phyloP scores from a whole-genome alignment of 129 eudicot species.

The Artemisia argyi region DNA sequence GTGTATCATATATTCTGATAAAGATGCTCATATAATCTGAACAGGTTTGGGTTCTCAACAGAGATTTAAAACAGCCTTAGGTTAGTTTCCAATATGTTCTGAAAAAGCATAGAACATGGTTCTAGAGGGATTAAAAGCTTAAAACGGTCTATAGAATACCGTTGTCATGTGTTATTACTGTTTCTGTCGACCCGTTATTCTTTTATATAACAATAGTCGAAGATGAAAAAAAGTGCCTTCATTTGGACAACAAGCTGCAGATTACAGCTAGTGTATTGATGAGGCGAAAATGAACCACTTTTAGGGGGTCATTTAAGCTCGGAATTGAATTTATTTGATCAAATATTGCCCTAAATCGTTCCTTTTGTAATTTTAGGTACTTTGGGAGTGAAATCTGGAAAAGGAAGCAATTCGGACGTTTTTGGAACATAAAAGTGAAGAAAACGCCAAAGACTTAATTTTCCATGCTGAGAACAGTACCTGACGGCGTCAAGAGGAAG shows the following conservation, averaged over 20 bases:
- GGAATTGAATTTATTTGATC: too few relatives aligned
- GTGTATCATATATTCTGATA: too few relatives aligned
- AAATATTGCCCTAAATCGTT: too few relatives aligned
- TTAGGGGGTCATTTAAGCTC: too few relatives aligned
- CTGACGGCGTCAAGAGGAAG: too few relatives aligned
- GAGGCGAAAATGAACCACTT: too few relatives aligned
- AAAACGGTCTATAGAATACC: slow-evolving; percentile 46
- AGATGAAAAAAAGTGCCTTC: slow-evolving; percentile 58
- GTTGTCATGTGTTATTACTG: slow-evolving; percentile 75
- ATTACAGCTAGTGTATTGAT: slow-evolving; percentile 61
- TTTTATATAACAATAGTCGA: slow-evolving; percentile 78
- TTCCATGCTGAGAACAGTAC: too few relatives aligned
- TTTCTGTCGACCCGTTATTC: slow-evolving; percentile 90
- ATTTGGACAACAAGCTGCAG: slow-evolving; percentile 62
- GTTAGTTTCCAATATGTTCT: slow-evolving; percentile 47
- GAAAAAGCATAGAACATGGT: slow-evolving; percentile 53
- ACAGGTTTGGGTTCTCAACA: slow-evolving; percentile 52
- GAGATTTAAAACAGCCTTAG: slow-evolving; percentile 40
- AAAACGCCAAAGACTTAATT: too few relatives aligned
- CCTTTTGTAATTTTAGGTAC: too few relatives aligned
- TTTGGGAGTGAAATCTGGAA: too few relatives aligned
- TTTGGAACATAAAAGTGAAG: too few relatives aligned
- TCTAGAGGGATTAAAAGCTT: slow-evolving; percentile 56
- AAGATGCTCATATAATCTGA: background rate
- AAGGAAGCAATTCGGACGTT: too few relatives aligned